A percentile compares a stretch with the other conserved stretches of the same genome.
These are phyloP conservation scores for Aspergillus oerlinghausenensis DNA, from an alignment of 2,329 filamentous ascomycete species.

Conservation along the genomic window DNA sequence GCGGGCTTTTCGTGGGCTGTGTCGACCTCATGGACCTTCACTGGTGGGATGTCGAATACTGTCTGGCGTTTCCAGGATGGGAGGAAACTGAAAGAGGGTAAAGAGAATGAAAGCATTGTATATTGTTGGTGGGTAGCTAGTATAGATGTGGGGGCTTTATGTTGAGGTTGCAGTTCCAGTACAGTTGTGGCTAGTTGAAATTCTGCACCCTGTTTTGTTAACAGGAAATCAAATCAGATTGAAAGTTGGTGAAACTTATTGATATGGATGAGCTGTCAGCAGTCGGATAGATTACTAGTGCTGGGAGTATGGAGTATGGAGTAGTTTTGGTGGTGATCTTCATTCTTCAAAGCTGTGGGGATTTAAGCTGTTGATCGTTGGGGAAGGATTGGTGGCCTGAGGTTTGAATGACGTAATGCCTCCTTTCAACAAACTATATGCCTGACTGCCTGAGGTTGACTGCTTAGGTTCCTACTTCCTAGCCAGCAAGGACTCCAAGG, in stretches of 20 bases:
- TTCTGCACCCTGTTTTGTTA: background rate
- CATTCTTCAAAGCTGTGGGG: conserved; percentile 4
- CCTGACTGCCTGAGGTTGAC: too few species aligned
- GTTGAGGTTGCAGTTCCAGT: background rate
- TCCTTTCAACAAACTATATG: background rate
- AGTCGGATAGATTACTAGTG: background rate
- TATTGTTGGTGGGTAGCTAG: background rate
- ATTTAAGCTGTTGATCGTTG: conserved; percentile 1
- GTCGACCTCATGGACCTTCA: conserved; percentile 75
- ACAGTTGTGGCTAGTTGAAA: background rate
- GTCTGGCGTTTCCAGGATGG: conserved; percentile 19
- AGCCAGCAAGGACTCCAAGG: too few species aligned
- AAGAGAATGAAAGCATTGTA: conserved; percentile 19
- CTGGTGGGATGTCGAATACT: conserved; percentile 54
- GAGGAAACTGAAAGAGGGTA: conserved; percentile 21
- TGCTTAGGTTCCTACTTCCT: too few species aligned
- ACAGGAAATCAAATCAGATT: background rate
- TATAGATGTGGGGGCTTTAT: background rate
- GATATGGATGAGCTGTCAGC: background rate
- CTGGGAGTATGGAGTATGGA: background rate
- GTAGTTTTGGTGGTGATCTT: background rate
- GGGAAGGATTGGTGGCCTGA: conserved; percentile 5
- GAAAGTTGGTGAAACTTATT: background rate
- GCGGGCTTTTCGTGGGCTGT: conserved; percentile 71
- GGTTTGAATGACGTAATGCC: background rate